phyloP scores from a whole-genome alignment of 2,329 filamentous ascomycete species.

The Fonsecaea pugnacius region DNA sequence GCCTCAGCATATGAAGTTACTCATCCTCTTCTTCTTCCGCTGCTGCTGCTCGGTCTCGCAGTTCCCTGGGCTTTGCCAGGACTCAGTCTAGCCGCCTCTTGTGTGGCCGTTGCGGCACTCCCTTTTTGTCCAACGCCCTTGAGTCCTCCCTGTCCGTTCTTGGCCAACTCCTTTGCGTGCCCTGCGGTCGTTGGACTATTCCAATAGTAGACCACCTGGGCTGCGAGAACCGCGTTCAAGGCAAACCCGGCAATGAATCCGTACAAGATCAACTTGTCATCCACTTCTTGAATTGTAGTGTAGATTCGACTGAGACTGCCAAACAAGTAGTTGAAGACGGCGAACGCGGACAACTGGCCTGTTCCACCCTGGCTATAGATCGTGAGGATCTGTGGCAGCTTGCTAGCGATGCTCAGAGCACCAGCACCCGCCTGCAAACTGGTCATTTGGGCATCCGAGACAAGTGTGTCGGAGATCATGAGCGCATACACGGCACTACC shows the following conservation, averaged over 20 bases:
- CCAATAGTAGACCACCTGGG: constrained; percentile 97
- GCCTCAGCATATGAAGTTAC: neutral
- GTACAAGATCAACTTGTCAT: constrained; percentile 94
- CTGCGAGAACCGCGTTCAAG: constrained; percentile 84
- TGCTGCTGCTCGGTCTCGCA: constrained; percentile 32
- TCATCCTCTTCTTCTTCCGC: constrained; percentile 32
- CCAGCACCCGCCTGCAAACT: constrained; percentile 85
- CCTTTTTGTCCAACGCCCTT: constrained; percentile 23
- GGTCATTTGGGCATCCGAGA: constrained; percentile 69
- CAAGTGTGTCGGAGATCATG: constrained; percentile 65
- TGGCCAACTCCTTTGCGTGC: constrained; percentile 33
- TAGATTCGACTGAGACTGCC: constrained; percentile 95
- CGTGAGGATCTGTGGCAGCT: constrained; percentile 88
- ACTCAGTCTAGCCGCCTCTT: constrained; percentile 29
- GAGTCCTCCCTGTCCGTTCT: neutral
- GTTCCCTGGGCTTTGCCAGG: constrained; percentile 20
- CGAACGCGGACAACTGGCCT: constrained; percentile 94
- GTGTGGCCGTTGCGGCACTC: constrained; percentile 29
- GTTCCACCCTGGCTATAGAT: constrained; percentile 86
- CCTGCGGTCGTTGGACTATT: constrained; percentile 56
- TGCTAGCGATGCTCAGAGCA: constrained; percentile 80
- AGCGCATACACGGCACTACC: constrained; percentile 71
- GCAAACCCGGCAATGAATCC: constrained; percentile 88
- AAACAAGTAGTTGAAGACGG: constrained; percentile 96
- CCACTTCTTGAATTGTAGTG: constrained; percentile 95